Evolutionary conservation across 2,329 filamentous ascomycete species (phyloP).

Genomic region (Talaromyces funiculosus): DNA sequence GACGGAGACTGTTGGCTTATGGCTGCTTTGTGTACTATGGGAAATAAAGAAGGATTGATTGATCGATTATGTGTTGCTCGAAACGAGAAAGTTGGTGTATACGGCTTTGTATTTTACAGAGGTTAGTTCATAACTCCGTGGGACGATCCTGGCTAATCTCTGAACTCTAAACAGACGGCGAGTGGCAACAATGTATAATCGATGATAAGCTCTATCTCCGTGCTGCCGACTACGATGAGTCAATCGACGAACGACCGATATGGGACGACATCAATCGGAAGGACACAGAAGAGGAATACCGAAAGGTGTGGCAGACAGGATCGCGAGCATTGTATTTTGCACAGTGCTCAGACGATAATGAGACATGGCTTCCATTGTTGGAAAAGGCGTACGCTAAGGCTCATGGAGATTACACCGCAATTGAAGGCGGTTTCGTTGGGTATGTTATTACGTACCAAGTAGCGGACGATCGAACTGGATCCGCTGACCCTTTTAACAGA

Average conservation of each 20-base stretch:
- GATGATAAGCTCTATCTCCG: conserved; percentile 86
- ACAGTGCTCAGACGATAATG: conserved; percentile 67
- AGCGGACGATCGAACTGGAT: neutral
- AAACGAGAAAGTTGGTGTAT: conserved; percentile 69
- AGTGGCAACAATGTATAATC: conserved; percentile 87
- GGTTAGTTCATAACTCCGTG: conserved; percentile 32
- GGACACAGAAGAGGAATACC: conserved; percentile 66
- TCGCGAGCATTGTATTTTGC: conserved; percentile 74
- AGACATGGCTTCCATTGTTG: conserved; percentile 74
- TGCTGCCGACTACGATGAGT: conserved; percentile 75
- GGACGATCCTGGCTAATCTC: neutral
- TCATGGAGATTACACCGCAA: conserved; percentile 70
- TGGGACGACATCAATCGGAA: conserved; percentile 70
- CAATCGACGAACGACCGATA: conserved; percentile 66
- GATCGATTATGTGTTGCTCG: conserved; percentile 67
- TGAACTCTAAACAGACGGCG: conserved; percentile 54
- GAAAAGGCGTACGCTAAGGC: conserved; percentile 83
- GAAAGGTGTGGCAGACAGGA: conserved; percentile 65
- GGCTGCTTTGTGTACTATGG: conserved; percentile 70
- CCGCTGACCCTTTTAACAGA: conserved; percentile 20
- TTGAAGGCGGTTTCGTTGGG: conserved; percentile 68
- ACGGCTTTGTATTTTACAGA: conserved; percentile 78
- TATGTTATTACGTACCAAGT: conserved; percentile 23
- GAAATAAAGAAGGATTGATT: conserved; percentile 66
- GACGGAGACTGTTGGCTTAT: conserved; percentile 85